Percentiles rank a stretch among this genome's conserved stretches.
phyloP scores from a whole-genome alignment of 2,329 filamentous ascomycete species.

The Cyphellophora attinorum region DNA sequence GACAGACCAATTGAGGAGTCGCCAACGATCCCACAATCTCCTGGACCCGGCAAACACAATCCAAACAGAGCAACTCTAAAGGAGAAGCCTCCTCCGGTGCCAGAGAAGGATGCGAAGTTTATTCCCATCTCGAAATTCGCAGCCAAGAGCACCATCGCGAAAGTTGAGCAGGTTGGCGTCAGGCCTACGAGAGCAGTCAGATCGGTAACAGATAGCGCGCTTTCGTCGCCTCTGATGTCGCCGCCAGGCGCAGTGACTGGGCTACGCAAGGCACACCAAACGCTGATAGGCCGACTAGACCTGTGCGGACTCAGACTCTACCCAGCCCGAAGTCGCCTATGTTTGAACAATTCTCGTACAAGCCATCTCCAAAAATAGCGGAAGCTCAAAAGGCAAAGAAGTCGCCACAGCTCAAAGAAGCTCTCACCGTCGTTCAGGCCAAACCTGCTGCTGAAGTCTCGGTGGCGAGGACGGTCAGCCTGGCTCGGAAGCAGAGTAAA shows the following conservation, averaged over 20 bases:
- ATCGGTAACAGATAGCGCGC: slow-evolving; percentile 10
- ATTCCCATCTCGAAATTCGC: slow-evolving; percentile 18
- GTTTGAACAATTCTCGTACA: not conserved
- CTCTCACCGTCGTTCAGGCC: slow-evolving; percentile 1
- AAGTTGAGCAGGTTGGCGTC: slow-evolving; percentile 12
- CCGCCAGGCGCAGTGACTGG: not conserved
- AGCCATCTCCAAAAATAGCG: not conserved
- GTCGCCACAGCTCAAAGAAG: not conserved
- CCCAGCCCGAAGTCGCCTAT: not conserved
- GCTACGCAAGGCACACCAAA: not conserved
- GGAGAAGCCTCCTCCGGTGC: slow-evolving; percentile 15
- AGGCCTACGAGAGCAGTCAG: slow-evolving; percentile 8
- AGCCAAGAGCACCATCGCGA: slow-evolving; percentile 13
- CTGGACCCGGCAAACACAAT: slow-evolving; percentile 4
- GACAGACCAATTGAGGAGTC: slow-evolving; percentile 14
- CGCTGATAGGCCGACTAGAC: not conserved
- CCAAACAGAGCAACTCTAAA: not conserved
- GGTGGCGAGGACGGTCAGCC: slow-evolving; percentile 15
- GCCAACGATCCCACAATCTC: slow-evolving; percentile 14
- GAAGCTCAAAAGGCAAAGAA: not conserved
- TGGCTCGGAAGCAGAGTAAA: slow-evolving; percentile 15
- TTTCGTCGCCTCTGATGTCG: not conserved
- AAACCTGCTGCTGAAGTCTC: slow-evolving; percentile 13
- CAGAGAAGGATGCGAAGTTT: slow-evolving; percentile 16
- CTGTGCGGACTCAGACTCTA: not conserved